A percentile compares a stretch with the other conserved stretches of the same genome.
phyloP scores from a whole-genome alignment of 2,329 filamentous ascomycete genomes.

The Diplodia corticola region DNA sequence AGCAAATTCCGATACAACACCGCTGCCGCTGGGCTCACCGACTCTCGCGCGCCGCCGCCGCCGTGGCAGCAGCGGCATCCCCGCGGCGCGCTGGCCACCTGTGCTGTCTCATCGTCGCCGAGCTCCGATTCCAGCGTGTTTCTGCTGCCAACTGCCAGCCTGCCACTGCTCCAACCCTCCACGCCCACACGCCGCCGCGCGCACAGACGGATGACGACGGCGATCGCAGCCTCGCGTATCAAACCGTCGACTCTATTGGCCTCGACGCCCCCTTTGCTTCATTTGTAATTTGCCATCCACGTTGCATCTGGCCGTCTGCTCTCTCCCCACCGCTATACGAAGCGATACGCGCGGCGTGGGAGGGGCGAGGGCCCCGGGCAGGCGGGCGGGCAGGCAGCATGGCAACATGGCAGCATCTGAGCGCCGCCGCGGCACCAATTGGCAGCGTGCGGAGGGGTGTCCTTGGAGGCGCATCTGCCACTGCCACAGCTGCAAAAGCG shows the following conservation, averaged over 20 bases:
- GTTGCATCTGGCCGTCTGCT: conserved; percentile 15
- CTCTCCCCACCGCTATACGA: conserved; percentile 17
- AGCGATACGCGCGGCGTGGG: conserved; percentile 14
- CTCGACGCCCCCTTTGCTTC: background rate
- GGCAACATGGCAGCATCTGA: background rate
- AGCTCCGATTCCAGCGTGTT: background rate
- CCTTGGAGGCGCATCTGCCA: conserved; percentile 2
- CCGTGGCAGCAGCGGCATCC: conserved; percentile 15
- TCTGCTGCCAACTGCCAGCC: conserved; percentile 4
- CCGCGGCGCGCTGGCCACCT: conserved; percentile 15
- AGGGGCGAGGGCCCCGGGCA: background rate
- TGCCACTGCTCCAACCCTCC: background rate
- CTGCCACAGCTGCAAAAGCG: conserved; percentile 13
- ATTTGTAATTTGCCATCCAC: conserved; percentile 22
- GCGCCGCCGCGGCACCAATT: background rate
- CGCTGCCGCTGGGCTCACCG: background rate
- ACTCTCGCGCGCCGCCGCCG: conserved; percentile 13
- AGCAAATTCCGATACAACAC: conserved; percentile 7
- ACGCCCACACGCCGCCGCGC: background rate
- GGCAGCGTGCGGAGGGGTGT: background rate
- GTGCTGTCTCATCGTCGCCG: conserved; percentile 9
- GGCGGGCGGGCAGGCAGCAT: conserved; percentile 1
- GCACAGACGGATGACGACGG: conserved; percentile 15
- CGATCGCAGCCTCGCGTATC: conserved; percentile 20
- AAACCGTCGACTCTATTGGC: conserved; percentile 13